Evolutionary conservation across 345 rosid species (phyloP).

Genomic region (Laguncularia racemosa): DNA sequence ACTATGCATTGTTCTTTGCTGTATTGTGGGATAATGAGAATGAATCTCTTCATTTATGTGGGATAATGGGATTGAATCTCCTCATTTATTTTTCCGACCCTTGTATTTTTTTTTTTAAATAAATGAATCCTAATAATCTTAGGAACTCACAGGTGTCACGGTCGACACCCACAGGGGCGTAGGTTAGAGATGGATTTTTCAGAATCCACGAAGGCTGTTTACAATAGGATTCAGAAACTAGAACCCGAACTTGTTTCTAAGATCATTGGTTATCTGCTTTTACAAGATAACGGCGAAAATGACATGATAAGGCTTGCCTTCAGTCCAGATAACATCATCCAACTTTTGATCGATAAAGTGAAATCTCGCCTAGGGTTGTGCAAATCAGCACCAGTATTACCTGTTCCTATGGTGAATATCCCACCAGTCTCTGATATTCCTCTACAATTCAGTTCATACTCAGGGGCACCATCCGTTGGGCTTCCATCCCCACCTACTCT

Average conservation of each 20-base stretch:
- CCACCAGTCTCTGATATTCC: constrained; percentile 25
- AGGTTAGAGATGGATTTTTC: constrained; percentile 60
- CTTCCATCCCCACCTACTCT: constrained; percentile 31
- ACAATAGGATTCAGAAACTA: constrained; percentile 64
- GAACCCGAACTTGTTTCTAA: constrained; percentile 83
- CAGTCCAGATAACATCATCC: constrained; percentile 58
- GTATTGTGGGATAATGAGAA: not conserved
- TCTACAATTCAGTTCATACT: constrained; percentile 30
- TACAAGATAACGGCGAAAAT: constrained; percentile 62
- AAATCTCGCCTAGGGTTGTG: constrained; percentile 48
- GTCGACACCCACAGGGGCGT: too few relatives aligned
- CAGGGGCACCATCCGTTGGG: constrained; percentile 15
- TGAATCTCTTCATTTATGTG: not conserved
- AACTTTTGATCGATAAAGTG: constrained; percentile 50
- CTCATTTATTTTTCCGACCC: not conserved
- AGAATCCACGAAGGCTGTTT: constrained; percentile 71
- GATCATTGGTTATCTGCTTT: constrained; percentile 73
- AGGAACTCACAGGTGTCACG: too few relatives aligned
- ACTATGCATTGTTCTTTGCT: too few relatives aligned
- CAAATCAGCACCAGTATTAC: constrained; percentile 19
- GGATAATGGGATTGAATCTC: not conserved
- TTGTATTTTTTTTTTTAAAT: not conserved
- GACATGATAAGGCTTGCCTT: constrained; percentile 91
- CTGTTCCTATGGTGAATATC: constrained; percentile 8
- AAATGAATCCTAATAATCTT: constrained; percentile 1